phyloP scores from a whole-genome alignment of 495 filamentous ascomycete species.

The Penicillium maclennaniae region DNA sequence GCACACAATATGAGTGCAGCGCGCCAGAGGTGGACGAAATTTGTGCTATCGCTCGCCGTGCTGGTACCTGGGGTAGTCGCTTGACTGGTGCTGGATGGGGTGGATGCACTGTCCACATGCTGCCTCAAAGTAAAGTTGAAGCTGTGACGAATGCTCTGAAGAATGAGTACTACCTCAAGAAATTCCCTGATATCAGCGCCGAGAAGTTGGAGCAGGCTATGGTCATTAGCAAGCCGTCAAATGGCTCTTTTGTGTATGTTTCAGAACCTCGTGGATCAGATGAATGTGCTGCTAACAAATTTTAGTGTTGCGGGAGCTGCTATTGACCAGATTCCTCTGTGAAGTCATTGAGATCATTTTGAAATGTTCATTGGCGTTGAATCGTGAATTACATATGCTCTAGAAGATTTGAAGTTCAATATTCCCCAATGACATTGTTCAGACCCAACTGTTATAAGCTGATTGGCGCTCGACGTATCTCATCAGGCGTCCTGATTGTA shows the following conservation, averaged over 20 bases:
- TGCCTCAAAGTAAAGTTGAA: constrained; percentile 82
- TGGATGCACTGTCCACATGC: constrained; percentile 89
- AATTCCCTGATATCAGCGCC: constrained; percentile 63
- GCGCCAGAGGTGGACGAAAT: constrained; percentile 86
- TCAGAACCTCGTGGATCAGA: neutral
- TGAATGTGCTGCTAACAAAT: neutral
- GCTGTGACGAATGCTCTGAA: constrained; percentile 72
- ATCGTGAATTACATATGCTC: neutral
- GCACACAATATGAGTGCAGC: constrained; percentile 81
- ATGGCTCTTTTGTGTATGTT: constrained; percentile 47
- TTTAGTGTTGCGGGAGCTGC: constrained; percentile 41
- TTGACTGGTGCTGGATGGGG: constrained; percentile 97
- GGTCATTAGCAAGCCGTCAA: constrained; percentile 78
- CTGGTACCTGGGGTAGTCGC: constrained; percentile 79
- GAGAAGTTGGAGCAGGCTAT: constrained; percentile 76
- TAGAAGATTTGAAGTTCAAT: constrained; percentile 1
- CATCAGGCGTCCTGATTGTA: neutral
- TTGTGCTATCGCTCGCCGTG: constrained; percentile 70
- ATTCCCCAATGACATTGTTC: neutral
- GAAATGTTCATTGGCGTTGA: neutral
- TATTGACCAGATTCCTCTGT: constrained; percentile 37
- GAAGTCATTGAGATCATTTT: constrained; percentile 7
- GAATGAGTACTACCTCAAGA: constrained; percentile 73
- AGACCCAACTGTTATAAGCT: neutral
- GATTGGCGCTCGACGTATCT: too few species aligned